Evolutionary conservation across 1,284 basidiomycete species (phyloP), one percentile per base, ranked within the genome.

Genomic region (Ustilago trichophora): DNA sequence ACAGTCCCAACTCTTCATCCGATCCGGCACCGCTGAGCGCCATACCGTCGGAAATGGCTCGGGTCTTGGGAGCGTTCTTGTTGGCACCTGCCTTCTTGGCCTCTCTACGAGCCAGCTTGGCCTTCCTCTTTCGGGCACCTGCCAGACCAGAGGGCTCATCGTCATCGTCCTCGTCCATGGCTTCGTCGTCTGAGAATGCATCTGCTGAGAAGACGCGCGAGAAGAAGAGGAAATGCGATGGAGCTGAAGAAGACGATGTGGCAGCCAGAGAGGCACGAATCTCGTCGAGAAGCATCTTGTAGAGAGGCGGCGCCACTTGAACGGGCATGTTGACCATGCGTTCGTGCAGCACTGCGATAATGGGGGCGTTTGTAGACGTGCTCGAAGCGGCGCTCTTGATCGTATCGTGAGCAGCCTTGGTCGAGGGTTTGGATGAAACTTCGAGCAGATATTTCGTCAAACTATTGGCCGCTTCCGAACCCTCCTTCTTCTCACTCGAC

Each of bases 291-390:
- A 79, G 54, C 74, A 80, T 75, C 36, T 72, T 72, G 60, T 79
- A 74, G 15, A 80, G 71, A 15, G 76, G 78, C 6, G 75, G 74
- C 22, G 73, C 69, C 2, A 77, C 60, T 25, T 71, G 72, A 3
- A 70, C 65, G 1, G 78, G 78, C 54, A 80, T 63, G 58, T 80
- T 80, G 56, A 80, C 71, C 76, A 80, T 78, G 21, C 78, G 72
- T 47, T 80, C 78, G 58, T 80, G 77, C 34, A 80, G 37, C 33
- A 80, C 60, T 24, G 58, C 60, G 1, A 75, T 43, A 27, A 75
- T 40, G 22, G 75, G 71, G 8, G 64, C 36, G 21, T 43, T 59
- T 12, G 63, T 68, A 1, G 65, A 62, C 4, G 54, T 59, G 43
- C 49, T 42, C 3, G 65, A 63, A 2, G 57, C 43, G 2, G 66